Conservation (phyloP, 2,329 filamentous ascomycete genomes). For the Talaromyces sp. region DNA sequence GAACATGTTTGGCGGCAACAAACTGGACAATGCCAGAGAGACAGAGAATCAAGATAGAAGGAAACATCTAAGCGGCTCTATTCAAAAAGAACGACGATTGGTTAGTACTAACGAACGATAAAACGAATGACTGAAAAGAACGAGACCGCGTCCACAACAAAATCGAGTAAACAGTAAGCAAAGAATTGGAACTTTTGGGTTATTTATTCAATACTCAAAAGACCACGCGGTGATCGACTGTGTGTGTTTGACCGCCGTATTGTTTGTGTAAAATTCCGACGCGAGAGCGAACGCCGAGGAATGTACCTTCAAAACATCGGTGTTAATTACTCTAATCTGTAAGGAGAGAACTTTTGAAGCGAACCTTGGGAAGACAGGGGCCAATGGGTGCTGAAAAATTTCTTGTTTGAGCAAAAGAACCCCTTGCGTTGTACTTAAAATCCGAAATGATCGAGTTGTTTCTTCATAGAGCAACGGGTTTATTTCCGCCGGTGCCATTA, state of each 20-base stretch:
- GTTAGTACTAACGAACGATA: constrained; percentile 6
- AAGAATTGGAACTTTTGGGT: neutral
- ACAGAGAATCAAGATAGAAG: neutral
- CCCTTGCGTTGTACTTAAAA: neutral
- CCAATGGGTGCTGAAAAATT: neutral
- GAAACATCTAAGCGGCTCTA: constrained; percentile 1
- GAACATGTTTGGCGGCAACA: constrained; percentile 28
- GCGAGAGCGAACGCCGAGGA: neutral
- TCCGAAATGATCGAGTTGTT: neutral
- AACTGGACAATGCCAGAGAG: constrained; percentile 7
- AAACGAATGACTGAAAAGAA: neutral
- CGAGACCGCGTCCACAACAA: constrained; percentile 6
- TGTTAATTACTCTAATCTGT: neutral
- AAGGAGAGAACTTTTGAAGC: neutral
- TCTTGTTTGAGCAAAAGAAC: neutral
- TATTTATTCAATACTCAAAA: neutral
- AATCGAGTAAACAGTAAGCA: neutral
- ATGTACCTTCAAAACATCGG: neutral
- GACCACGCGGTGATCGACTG: neutral
- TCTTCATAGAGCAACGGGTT: neutral
- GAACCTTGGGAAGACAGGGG: neutral
- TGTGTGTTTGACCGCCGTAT: constrained; percentile 1
- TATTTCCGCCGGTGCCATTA: neutral
- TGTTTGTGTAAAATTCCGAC: constrained; percentile 7
- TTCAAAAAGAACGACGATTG: constrained; percentile 5